Conservation (phyloP, 2,329 filamentous ascomycete genomes). For the Metarhizium humberi region DNA sequence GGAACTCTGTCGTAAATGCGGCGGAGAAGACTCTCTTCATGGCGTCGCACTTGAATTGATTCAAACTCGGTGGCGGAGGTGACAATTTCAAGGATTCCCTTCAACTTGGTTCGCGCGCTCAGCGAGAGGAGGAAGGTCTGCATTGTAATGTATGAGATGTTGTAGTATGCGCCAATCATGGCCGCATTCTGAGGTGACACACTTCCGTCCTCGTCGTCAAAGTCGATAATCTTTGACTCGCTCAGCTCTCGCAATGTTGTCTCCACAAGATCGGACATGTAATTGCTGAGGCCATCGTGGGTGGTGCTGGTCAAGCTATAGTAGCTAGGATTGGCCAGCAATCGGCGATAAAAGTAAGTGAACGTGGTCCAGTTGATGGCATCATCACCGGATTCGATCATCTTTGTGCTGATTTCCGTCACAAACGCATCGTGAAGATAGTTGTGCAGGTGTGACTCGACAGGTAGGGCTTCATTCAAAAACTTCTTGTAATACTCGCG, state of each 20-base stretch:
- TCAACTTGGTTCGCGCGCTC: constrained; percentile 81
- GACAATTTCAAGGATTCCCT: constrained; percentile 93
- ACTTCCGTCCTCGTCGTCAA: constrained; percentile 87
- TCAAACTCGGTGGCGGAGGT: constrained; percentile 97
- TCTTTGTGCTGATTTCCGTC: constrained; percentile 92
- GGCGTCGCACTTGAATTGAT: constrained; percentile 83
- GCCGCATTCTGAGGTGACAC: constrained; percentile 87
- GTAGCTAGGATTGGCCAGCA: constrained; percentile 93
- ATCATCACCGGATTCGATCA: constrained; percentile 90
- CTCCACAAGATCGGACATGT: constrained; percentile 91
- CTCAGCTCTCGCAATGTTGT: constrained; percentile 81
- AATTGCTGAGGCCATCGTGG: constrained; percentile 86
- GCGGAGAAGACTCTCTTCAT: constrained; percentile 79
- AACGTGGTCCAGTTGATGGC: constrained; percentile 98
- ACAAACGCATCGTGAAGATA: constrained; percentile 95
- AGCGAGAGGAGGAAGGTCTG: constrained; percentile 94
- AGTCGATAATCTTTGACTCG: constrained; percentile 90
- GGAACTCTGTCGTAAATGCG: constrained; percentile 92
- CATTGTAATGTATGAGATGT: constrained; percentile 99
- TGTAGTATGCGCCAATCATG: constrained; percentile 98
- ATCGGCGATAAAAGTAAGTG: constrained; percentile 92
- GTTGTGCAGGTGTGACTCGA: constrained; percentile 87
- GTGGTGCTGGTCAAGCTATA: constrained; percentile 84
- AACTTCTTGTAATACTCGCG: constrained; percentile 99
- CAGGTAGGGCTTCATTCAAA: constrained; percentile 86